phyloP scores from a whole-genome alignment of 2,329 filamentous ascomycete species.

The Xylariaceae sp. region DNA sequence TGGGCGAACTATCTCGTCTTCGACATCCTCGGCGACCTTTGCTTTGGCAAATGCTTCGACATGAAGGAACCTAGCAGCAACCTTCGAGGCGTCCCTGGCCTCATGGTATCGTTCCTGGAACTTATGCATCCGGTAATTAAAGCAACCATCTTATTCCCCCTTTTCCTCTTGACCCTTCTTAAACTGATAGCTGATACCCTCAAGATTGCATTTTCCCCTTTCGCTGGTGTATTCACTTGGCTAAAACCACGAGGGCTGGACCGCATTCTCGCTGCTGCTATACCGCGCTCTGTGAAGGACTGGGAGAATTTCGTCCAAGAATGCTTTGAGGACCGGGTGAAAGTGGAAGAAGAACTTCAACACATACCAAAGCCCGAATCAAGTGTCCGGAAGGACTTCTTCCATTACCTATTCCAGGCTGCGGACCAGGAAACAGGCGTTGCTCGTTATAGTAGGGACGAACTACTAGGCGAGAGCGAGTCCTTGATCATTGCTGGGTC shows the following conservation, averaged over 20 bases:
- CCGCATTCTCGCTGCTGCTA: background rate
- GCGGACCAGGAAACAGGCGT: background rate
- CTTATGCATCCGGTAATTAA: conserved; percentile 2
- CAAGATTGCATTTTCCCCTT: background rate
- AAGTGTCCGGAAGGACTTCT: background rate
- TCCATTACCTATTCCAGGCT: conserved; percentile 1
- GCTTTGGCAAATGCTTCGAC: background rate
- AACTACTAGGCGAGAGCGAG: background rate
- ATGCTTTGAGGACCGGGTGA: background rate
- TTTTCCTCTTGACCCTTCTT: background rate
- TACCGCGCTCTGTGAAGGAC: background rate
- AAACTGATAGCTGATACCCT: background rate
- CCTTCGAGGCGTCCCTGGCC: background rate
- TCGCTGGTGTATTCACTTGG: background rate
- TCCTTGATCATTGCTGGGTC: background rate
- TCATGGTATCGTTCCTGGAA: background rate
- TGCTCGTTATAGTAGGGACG: background rate
- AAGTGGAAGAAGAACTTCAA: background rate
- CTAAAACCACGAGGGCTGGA: background rate
- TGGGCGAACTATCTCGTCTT: background rate
- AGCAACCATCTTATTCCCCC: background rate
- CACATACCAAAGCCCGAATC: no score
- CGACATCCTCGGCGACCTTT: conserved; percentile 2
- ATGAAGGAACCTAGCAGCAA: conserved; percentile 4
- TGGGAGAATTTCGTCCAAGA: background rate